Evolutionary conservation across 192 early-diverging fungal genomes (phyloP).

Genomic region (Spizellomyces sp.): DNA sequence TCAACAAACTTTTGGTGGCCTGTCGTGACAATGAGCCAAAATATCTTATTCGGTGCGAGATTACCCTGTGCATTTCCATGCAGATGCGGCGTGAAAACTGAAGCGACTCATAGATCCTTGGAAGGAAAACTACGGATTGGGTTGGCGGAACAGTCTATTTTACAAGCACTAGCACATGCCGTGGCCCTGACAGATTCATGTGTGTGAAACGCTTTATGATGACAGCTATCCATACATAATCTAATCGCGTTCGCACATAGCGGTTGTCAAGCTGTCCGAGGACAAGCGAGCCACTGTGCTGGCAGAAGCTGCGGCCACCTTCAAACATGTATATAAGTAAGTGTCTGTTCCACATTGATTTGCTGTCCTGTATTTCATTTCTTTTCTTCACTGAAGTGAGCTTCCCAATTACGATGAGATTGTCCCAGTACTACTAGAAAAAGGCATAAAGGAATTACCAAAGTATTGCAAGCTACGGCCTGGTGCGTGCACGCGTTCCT

Average conservation of each 20-base stretch:
- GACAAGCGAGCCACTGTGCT: constrained; percentile 53
- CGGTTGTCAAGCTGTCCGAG: constrained; percentile 36
- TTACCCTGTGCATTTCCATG: background rate
- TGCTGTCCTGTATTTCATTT: too few relatives aligned
- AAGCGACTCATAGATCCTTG: constrained; percentile 63
- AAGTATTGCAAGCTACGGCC: constrained; percentile 89
- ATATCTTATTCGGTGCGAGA: constrained; percentile 74
- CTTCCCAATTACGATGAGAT: constrained; percentile 92
- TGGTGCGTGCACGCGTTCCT: constrained; percentile 43
- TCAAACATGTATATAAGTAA: constrained; percentile 74
- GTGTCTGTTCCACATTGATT: background rate
- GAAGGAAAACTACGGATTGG: constrained; percentile 97
- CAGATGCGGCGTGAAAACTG: background rate
- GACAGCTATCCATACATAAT: constrained; percentile 13
- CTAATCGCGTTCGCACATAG: background rate
- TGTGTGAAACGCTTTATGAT: constrained; percentile 22
- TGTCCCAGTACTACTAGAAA: constrained; percentile 79
- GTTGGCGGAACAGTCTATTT: constrained; percentile 90
- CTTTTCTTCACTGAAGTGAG: constrained; percentile 59
- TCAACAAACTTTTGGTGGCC: constrained; percentile 72
- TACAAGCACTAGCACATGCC: constrained; percentile 86
- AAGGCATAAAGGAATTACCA: constrained; percentile 69
- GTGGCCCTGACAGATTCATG: constrained; percentile 63
- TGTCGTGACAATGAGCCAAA: constrained; percentile 83
- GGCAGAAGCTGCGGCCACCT: constrained; percentile 47